Conservation (phyloP, 148 eudicot species). For the Selenicereus undatus region DNA sequence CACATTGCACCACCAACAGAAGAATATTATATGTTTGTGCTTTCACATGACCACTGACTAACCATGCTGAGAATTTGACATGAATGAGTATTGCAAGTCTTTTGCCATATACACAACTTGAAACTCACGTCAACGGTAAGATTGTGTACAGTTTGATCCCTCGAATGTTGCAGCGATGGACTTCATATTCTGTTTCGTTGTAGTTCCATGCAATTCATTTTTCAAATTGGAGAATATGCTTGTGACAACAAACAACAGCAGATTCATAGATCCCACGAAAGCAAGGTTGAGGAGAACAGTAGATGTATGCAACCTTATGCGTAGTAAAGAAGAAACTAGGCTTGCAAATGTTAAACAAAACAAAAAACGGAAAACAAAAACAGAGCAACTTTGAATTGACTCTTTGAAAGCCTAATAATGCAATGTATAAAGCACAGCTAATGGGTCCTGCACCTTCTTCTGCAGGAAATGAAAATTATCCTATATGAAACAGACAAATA, state of each 20-base stretch:
- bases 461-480: background rate
- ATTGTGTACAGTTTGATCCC: background rate
- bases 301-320: no score
- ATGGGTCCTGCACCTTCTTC: background rate
- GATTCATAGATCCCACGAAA: no score
- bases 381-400: background rate
- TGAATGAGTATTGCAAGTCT: background rate
- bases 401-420: background rate
- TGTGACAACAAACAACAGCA: background rate
- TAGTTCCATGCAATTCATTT: background rate
- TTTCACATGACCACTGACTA: background rate
- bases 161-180: no score
- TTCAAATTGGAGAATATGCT: background rate
- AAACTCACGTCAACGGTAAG: background rate
- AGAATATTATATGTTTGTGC: background rate
- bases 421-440: background rate
- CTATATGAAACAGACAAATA: background rate
- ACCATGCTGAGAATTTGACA: background rate
- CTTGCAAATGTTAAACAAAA: no score
- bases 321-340: no score
- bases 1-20: slow-evolving; percentile 5
- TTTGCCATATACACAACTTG: background rate
- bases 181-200: background rate
- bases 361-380: no score
- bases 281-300: no score